Conservation (phyloP, 2,329 filamentous ascomycete genomes). For the Daldinia eschscholtzii region DNA sequence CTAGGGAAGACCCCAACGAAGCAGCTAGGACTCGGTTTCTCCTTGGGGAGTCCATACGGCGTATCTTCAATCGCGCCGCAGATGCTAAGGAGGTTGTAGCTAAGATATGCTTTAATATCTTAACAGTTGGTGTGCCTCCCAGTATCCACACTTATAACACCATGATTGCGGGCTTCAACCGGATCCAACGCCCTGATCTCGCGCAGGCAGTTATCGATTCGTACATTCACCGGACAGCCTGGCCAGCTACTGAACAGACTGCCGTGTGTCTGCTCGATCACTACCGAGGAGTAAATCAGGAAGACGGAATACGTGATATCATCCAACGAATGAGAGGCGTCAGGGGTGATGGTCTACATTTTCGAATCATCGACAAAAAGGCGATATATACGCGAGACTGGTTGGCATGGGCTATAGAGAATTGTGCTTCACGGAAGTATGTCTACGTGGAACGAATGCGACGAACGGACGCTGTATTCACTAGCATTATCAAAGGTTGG, state of each 20-base stretch:
- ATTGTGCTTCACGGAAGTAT: constrained; percentile 51
- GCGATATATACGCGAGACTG: constrained; percentile 45
- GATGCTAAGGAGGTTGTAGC: constrained; percentile 51
- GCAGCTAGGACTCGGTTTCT: constrained; percentile 35
- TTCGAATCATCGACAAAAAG: constrained; percentile 50
- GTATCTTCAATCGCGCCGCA: constrained; percentile 46
- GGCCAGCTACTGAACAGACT: constrained; percentile 64
- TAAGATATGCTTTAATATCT: constrained; percentile 75
- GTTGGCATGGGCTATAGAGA: constrained; percentile 42
- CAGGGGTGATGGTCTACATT: constrained; percentile 50
- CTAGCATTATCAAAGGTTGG: constrained; percentile 63
- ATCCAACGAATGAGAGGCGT: constrained; percentile 61
- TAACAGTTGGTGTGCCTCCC: constrained; percentile 71
- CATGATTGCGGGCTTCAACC: constrained; percentile 75
- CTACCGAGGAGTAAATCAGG: constrained; percentile 59
- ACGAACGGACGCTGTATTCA: constrained; percentile 57
- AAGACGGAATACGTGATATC: constrained; percentile 59
- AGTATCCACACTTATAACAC: constrained; percentile 78
- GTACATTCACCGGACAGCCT: constrained; percentile 59
- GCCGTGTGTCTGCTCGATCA: constrained; percentile 65
- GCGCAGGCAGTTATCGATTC: constrained; percentile 66
- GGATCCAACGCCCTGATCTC: constrained; percentile 62
- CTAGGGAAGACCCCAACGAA: constrained; percentile 30
- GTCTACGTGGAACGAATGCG: constrained; percentile 56
- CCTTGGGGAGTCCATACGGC: constrained; percentile 48